These are phyloP conservation scores for Dillenia suffruticosa DNA, from an alignment of 164 flowering plant genomes.

Conservation along the genomic window DNA sequence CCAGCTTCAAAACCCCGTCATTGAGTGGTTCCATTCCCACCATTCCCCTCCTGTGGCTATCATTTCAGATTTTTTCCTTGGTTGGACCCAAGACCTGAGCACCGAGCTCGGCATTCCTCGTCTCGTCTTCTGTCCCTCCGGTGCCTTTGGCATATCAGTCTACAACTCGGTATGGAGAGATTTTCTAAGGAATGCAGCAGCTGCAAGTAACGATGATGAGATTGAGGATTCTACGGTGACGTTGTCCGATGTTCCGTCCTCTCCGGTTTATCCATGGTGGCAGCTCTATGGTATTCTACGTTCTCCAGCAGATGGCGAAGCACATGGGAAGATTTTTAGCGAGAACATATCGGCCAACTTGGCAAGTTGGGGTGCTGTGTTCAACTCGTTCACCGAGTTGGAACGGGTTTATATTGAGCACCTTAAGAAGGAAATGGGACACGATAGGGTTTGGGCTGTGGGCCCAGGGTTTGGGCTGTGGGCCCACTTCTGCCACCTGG, in stretches of 20 bases:
- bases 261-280: constrained; percentile 2
- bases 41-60: constrained; percentile 16
- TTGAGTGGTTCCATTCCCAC: constrained; percentile 6
- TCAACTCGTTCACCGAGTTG: constrained; percentile 20
- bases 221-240: not conserved
- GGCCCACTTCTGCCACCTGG: constrained; percentile 1
- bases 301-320: not conserved
- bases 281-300: not conserved
- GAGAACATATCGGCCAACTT: not conserved
- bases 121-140: not conserved
- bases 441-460: constrained; percentile 28
- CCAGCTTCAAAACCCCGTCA: not conserved
- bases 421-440: constrained; percentile 16
- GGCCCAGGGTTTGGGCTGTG: constrained; percentile 24
- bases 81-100: not conserved
- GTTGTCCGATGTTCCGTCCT: constrained; percentile 2
- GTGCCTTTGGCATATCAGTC: not conserved
- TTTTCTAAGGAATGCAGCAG: not conserved
- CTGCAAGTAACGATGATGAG: not conserved
- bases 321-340: not conserved
- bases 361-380: constrained; percentile 18
- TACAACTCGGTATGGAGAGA: not conserved
- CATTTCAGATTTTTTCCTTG: constrained; percentile 3
- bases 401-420: constrained; percentile 23
- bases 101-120: constrained; percentile 1